A percentile compares a stretch with the other conserved stretches of the same genome.
Conservation (phyloP, 1,284 basidiomycete species). For the Wallemia hederae region DNA sequence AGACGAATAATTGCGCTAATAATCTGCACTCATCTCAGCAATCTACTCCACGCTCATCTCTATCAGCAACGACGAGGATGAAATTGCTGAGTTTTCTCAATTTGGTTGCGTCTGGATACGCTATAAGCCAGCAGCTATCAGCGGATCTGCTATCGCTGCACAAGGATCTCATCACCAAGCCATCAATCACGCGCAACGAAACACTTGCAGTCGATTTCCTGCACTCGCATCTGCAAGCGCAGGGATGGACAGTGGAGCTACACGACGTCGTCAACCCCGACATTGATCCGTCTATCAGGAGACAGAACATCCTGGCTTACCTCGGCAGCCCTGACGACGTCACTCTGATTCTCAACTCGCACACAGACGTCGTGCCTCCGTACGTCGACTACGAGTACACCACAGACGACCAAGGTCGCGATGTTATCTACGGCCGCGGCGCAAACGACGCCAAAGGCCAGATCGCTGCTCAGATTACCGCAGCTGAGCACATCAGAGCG, state of each 20-base stretch:
- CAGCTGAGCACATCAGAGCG: background rate
- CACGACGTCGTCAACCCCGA: background rate
- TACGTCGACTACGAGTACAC: background rate
- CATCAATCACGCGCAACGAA: background rate
- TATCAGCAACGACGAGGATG: background rate
- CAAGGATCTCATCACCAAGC: background rate
- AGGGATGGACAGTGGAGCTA: background rate
- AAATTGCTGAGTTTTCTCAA: background rate
- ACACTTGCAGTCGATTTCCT: background rate
- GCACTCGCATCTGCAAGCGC: background rate
- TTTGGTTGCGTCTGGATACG: background rate
- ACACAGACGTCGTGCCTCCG: background rate
- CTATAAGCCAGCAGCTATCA: background rate
- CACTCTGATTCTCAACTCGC: background rate
- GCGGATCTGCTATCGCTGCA: background rate
- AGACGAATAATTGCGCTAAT: too few species aligned
- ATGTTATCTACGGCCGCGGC: background rate
- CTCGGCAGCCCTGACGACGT: background rate
- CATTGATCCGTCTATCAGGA: background rate
- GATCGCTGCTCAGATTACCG: background rate
- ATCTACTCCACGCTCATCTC: background rate
- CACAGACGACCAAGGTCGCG: background rate
- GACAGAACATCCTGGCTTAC: background rate
- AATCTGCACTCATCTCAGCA: background rate
- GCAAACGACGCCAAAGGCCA: conserved; percentile 1